Percentiles rank a stretch among this genome's conserved stretches.
Conservation (phyloP, 768 basidiomycete species). For the Boletus rubroflammeus region DNA sequence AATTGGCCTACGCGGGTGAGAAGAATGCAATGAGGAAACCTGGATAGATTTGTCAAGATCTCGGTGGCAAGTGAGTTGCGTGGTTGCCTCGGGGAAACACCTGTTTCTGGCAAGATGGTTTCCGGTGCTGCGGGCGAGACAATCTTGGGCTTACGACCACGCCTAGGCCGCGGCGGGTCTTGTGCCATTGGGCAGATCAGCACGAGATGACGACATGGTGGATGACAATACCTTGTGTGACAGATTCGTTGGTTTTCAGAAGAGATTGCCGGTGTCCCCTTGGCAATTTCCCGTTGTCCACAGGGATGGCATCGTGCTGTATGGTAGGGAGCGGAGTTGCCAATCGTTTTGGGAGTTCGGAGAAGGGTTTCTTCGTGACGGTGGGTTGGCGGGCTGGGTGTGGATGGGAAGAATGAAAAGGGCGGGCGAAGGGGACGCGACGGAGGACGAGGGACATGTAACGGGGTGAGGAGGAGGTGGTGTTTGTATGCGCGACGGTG, state of each 20-base stretch:
- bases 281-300: neutral
- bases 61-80: constrained; percentile 59
- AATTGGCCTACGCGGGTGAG: constrained; percentile 93
- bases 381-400: constrained; percentile 1
- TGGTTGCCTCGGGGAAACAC: constrained; percentile 24
- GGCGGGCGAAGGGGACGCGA: constrained; percentile 8
- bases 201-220: neutral
- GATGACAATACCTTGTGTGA: constrained; percentile 6
- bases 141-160: constrained; percentile 18
- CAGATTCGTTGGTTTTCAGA: neutral
- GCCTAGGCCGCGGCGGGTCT: constrained; percentile 6
- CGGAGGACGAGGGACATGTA: constrained; percentile 12
- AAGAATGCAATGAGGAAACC: constrained; percentile 84
- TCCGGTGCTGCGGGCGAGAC: neutral
- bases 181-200: neutral
- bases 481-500: constrained; percentile 31
- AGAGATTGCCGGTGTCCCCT: neutral
- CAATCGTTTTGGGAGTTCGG: constrained; percentile 53
- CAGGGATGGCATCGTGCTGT: neutral
- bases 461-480: neutral
- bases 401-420: constrained; percentile 9
- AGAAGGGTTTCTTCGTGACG: constrained; percentile 48
- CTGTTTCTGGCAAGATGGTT: neutral
- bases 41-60: constrained; percentile 65
- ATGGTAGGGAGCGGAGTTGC: neutral